Conservation (phyloP, 2,329 filamentous ascomycete genomes). For the Phaeomoniella chlamydospora region DNA sequence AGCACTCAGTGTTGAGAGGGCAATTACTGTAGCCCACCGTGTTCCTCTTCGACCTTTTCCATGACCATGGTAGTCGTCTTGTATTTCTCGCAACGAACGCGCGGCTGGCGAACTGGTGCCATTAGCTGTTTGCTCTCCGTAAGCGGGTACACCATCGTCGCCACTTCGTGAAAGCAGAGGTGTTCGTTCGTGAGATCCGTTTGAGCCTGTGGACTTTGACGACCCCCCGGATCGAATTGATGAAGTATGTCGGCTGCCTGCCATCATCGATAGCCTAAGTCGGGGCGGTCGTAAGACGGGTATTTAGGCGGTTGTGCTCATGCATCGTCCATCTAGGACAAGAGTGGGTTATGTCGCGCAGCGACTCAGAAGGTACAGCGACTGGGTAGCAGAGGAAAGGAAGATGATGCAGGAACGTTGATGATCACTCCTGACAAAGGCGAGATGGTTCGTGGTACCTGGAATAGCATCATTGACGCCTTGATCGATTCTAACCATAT, state of each 20-base stretch:
- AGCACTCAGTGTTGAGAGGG: conserved; percentile 51
- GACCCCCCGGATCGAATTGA: background rate
- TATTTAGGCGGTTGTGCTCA: background rate
- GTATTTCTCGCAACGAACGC: conserved; percentile 18
- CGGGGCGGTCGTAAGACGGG: background rate
- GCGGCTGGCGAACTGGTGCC: conserved; percentile 16
- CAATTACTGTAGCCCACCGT: conserved; percentile 67
- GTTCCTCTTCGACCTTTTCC: conserved; percentile 18
- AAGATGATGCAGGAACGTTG: background rate
- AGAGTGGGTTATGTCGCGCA: background rate
- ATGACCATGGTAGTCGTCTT: conserved; percentile 13
- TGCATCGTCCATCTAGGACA: background rate
- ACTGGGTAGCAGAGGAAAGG: background rate
- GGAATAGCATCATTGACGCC: too few relatives aligned
- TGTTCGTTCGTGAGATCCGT: conserved; percentile 14
- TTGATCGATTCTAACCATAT: too few relatives aligned
- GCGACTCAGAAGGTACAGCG: too few relatives aligned
- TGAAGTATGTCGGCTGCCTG: background rate
- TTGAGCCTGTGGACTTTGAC: background rate
- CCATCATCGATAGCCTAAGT: background rate
- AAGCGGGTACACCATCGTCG: conserved; percentile 7
- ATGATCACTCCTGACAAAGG: background rate
- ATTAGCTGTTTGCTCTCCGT: conserved; percentile 7
- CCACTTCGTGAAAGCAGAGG: conserved; percentile 19
- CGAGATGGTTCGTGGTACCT: background rate